Evolutionary conservation across 441 rosid species (phyloP).

Genomic region (Erysimum cheiri): DNA sequence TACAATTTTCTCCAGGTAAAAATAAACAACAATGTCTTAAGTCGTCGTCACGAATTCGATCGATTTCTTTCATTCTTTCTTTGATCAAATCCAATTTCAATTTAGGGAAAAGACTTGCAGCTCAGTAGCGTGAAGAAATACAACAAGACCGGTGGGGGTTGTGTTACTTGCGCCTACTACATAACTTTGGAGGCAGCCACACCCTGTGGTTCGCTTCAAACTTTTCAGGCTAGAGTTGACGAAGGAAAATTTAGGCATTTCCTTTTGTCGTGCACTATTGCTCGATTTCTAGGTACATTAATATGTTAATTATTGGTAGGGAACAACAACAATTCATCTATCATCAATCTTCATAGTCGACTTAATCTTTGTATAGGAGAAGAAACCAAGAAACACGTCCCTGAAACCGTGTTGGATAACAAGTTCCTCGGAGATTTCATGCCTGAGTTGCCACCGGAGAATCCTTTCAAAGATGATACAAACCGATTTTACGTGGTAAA

Average conservation of each 20-base stretch:
- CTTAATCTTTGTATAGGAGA: background rate
- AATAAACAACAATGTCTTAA: background rate
- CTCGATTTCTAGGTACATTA: background rate
- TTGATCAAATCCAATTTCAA: background rate
- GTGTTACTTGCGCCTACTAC: background rate
- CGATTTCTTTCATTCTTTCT: background rate
- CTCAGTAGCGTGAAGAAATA: background rate
- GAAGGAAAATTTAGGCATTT: rapidly evolving
- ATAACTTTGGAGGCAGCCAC: background rate
- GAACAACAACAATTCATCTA: background rate
- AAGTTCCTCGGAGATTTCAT: background rate
- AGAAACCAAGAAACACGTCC: no score
- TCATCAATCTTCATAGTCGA: background rate
- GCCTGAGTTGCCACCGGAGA: background rate
- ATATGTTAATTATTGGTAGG: background rate
- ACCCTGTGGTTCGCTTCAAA: background rate
- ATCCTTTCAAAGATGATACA: constrained; percentile 13
- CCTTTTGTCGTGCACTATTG: background rate
- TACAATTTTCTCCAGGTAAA: constrained; percentile 3
- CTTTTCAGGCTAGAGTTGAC: background rate
- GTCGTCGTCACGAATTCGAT: background rate
- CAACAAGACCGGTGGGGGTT: background rate
- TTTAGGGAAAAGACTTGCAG: background rate
- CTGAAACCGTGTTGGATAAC: no score
- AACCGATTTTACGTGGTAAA: background rate